Evolutionary conservation across 2,329 filamentous ascomycete genomes (phyloP).

Genomic region (Cladosporium sp.): DNA sequence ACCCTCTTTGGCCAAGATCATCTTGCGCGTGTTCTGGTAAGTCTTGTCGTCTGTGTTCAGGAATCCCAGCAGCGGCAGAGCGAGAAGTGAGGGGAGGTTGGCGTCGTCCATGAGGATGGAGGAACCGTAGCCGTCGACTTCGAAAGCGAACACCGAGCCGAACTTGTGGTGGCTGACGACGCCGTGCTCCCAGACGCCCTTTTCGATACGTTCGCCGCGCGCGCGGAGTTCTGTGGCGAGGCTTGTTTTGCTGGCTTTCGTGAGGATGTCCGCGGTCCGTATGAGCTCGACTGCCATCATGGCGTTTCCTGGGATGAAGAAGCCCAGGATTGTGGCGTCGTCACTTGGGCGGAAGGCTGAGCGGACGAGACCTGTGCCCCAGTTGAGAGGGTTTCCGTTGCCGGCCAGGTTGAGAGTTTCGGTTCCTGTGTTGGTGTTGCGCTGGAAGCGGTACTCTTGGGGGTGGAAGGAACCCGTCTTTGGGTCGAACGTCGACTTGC

Average conservation of each 20-base stretch:
- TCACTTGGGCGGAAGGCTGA: slow-evolving; percentile 94
- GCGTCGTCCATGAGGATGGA: slow-evolving; percentile 86
- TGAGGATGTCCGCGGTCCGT: slow-evolving; percentile 70
- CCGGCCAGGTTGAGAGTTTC: slow-evolving; percentile 84
- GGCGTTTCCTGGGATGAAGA: slow-evolving; percentile 92
- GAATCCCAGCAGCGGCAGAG: slow-evolving; percentile 78
- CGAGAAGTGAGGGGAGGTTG: slow-evolving; percentile 78
- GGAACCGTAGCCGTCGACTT: slow-evolving; percentile 84
- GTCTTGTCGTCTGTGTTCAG: slow-evolving; percentile 62
- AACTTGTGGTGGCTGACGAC: slow-evolving; percentile 73
- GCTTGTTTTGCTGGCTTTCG: slow-evolving; percentile 56
- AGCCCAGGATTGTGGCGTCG: slow-evolving; percentile 90
- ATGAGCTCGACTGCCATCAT: slow-evolving; percentile 91
- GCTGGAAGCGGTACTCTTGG: slow-evolving; percentile 86
- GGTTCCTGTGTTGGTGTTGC: slow-evolving; percentile 76
- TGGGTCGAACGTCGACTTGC: slow-evolving; percentile 74
- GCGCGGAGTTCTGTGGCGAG: slow-evolving; percentile 52
- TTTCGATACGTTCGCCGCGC: slow-evolving; percentile 65
- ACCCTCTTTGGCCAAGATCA: slow-evolving; percentile 70
- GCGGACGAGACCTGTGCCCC: slow-evolving; percentile 79
- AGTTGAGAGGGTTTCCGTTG: slow-evolving; percentile 86
- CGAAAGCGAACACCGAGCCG: slow-evolving; percentile 79
- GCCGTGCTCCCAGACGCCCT: slow-evolving; percentile 82
- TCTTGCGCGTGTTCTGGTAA: slow-evolving; percentile 86
- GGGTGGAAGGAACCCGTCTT: slow-evolving; percentile 62